Evolutionary conservation across 2,329 filamentous ascomycete genomes (phyloP).

Genomic region (Pseudogymnoascus sp.): DNA sequence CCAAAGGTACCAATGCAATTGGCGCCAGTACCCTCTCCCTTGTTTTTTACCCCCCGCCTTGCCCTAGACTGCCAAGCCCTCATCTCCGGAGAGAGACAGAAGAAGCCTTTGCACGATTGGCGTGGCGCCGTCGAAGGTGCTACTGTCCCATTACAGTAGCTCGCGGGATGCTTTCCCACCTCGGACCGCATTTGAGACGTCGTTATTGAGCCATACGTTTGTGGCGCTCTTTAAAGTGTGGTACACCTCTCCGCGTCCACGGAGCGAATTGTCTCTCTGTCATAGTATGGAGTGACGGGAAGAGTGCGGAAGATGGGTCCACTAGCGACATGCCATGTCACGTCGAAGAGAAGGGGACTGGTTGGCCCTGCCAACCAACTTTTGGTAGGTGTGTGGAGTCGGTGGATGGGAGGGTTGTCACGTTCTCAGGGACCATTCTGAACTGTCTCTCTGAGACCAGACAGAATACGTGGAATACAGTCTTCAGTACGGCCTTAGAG

Average conservation of each 20-base stretch:
- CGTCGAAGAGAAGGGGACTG: conserved; percentile 1
- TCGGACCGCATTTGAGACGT: not conserved
- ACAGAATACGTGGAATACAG: not conserved
- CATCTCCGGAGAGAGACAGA: not conserved
- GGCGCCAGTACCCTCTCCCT: conserved; percentile 2
- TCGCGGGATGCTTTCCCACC: not conserved
- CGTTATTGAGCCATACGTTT: not conserved
- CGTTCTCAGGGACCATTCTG: conserved; percentile 1
- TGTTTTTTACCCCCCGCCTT: not conserved
- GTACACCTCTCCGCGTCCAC: not conserved
- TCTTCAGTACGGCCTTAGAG: not conserved
- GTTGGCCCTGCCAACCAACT: not conserved
- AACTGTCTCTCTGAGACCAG: not conserved
- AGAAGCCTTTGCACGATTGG: conserved; percentile 5
- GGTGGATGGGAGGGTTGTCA: not conserved
- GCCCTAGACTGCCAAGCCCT: not conserved
- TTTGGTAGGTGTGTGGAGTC: not conserved
- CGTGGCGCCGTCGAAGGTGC: not conserved
- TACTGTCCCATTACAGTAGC: conserved; percentile 2
- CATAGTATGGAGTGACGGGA: conserved; percentile 2
- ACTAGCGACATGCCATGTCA: conserved; percentile 5
- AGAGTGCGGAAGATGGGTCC: not conserved
- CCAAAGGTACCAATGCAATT: not conserved
- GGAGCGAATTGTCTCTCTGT: not conserved
- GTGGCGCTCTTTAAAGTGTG: not conserved